Evolutionary conservation across 2,329 filamentous ascomycete species (phyloP).

Genomic region (Colletotrichum tropicale): DNA sequence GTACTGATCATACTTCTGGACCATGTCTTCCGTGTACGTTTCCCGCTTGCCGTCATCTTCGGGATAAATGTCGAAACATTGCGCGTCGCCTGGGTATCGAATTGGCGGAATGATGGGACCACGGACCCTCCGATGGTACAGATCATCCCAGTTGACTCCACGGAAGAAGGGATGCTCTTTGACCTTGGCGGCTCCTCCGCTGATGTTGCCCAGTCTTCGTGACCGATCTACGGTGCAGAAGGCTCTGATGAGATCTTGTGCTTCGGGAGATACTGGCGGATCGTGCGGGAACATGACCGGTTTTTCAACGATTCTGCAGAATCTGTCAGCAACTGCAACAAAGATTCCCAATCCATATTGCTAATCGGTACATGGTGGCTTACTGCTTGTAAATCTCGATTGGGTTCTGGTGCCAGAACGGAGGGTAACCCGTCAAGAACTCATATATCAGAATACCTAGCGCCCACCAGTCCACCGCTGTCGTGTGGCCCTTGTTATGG

Average conservation of each 20-base stretch:
- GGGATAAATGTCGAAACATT: slow-evolving; percentile 85
- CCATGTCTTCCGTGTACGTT: slow-evolving; percentile 72
- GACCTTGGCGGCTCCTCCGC: slow-evolving; percentile 73
- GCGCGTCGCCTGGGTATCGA: slow-evolving; percentile 73
- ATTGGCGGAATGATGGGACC: slow-evolving; percentile 81
- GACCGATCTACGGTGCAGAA: slow-evolving; percentile 83
- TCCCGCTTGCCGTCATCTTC: slow-evolving; percentile 72
- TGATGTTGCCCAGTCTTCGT: slow-evolving; percentile 78
- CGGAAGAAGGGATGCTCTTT: slow-evolving; percentile 80
- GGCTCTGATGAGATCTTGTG: slow-evolving; percentile 75
- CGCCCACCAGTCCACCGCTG: slow-evolving; percentile 87
- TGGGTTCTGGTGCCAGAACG: slow-evolving; percentile 86
- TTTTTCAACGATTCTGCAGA: slow-evolving; percentile 76
- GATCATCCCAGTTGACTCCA: slow-evolving; percentile 74
- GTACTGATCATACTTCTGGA: slow-evolving; percentile 69
- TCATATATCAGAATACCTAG: slow-evolving; percentile 85
- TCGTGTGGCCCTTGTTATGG: slow-evolving; percentile 77
- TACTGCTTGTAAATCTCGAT: slow-evolving; percentile 86
- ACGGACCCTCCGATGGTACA: slow-evolving; percentile 66
- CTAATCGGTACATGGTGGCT: slow-evolving; percentile 27
- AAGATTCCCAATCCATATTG: neutral
- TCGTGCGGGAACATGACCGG: slow-evolving; percentile 75
- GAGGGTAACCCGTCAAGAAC: slow-evolving; percentile 83
- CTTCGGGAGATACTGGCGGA: slow-evolving; percentile 68
- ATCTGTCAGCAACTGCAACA: neutral